Evolutionary conservation across 2,329 filamentous ascomycete species (phyloP), one percentile per base, ranked within the genome.

Genomic region (Exophiala viscosa): DNA sequence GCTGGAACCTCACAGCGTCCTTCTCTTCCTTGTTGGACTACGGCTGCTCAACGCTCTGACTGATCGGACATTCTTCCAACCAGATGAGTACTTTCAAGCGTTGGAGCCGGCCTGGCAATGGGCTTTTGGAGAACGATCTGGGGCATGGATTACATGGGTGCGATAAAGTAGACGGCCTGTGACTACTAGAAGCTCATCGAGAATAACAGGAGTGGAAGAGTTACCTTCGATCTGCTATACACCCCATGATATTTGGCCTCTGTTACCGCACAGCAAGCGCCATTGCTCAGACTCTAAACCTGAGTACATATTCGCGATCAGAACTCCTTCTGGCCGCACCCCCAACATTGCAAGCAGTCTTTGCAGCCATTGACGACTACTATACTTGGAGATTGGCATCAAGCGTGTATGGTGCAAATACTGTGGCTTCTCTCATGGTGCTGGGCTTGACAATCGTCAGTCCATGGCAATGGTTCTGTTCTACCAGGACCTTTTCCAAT

Each of bases 391-490:
- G 84, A 63, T 76, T 97, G 41, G 87, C 89, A 28, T 78, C 80
- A 60, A 83, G 78, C 56, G 75, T 92, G 18, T 93, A 90, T 67
- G 90, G 89, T 36, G 69, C 69, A 32, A 76, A 78, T 48, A 86
- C 79, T 66, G 76, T 78, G 62, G 77, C 80, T 41, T 79, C 88
- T 41, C 85, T 82, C 75, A 82, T 85, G 59, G 81, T 87, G 85
- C 75, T 95, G 41, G 78, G 80, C 53, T 78, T 93, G 71, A 85
- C 84, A 2, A 69, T 87, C 39, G 74, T 84, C 64, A 95, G 84
- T 69, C 89, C 93, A 5, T 99, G 93, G 90, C 90, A 96, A 69
- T 97, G 89, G 88, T 97, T 93, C 71, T 93, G 87, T 71, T 93
- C 90, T 1, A 92, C 90, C 0, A 82, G 93, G 42, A 96, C 93